Evolutionary conservation across 352 stramenopile genomes (phyloP).

Genomic region (Phytopythium sindhum): DNA sequence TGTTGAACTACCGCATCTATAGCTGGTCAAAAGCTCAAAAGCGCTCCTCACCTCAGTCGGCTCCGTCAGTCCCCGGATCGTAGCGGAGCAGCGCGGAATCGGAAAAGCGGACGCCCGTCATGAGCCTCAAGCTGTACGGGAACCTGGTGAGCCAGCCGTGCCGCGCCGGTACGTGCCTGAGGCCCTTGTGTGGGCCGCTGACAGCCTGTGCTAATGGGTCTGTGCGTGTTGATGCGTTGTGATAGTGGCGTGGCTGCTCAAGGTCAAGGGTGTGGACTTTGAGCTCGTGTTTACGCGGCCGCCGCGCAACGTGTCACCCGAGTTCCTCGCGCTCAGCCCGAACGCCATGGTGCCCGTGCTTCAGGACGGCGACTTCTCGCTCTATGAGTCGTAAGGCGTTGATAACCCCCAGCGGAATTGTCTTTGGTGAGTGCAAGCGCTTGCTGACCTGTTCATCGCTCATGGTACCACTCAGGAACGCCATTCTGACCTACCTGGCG

Average conservation of each 20-base stretch:
- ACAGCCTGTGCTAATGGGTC: background rate
- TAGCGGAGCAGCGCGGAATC: no score
- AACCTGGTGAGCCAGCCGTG: constrained; percentile 18
- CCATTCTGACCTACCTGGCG: constrained; percentile 45
- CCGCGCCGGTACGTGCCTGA: constrained; percentile 5
- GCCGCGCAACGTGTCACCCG: constrained; percentile 9
- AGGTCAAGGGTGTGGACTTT: constrained; percentile 13
- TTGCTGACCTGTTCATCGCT: background rate
- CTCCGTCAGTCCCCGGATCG: background rate
- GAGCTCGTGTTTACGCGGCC: constrained; percentile 13
- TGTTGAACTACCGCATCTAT: no score
- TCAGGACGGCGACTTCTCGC: constrained; percentile 28
- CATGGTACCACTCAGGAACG: constrained; percentile 9
- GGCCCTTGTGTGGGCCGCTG: background rate
- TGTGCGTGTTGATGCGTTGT: background rate
- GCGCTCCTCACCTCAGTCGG: background rate
- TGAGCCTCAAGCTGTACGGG: constrained; percentile 18
- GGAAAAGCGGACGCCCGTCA: background rate
- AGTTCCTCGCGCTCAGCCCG: constrained; percentile 24
- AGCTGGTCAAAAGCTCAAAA: background rate
- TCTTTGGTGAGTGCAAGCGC: background rate
- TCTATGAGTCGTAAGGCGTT: constrained; percentile 20
- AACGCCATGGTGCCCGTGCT: constrained; percentile 26
- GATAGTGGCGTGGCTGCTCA: constrained; percentile 16
- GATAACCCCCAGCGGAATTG: background rate